Evolutionary conservation across 2,329 filamentous ascomycete genomes (phyloP).

Genomic region (Chrysoporthe deuterocubensis): DNA sequence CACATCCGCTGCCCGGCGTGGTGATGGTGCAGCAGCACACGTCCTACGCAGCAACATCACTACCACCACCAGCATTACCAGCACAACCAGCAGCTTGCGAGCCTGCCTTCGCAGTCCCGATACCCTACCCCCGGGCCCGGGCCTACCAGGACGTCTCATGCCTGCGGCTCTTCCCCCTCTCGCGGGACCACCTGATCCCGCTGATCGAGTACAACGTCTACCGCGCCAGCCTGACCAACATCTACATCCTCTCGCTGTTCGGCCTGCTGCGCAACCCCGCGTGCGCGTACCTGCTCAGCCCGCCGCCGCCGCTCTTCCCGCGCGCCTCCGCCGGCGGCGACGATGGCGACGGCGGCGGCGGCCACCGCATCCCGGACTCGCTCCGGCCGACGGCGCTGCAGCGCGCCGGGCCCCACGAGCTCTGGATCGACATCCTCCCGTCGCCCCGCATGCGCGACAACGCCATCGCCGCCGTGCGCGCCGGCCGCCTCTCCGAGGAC

Average conservation of each 20-base stretch:
- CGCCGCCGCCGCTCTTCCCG: slow-evolving; percentile 31
- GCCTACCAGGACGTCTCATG: neutral
- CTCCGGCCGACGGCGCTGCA: slow-evolving; percentile 35
- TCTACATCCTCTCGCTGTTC: slow-evolving; percentile 36
- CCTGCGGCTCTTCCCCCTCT: slow-evolving; percentile 32
- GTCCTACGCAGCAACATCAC: neutral
- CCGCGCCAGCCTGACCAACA: slow-evolving; percentile 41
- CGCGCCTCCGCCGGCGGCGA: slow-evolving; percentile 15
- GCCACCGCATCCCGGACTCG: slow-evolving; percentile 29
- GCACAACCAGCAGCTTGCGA: neutral
- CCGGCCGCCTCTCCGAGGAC: slow-evolving; percentile 26
- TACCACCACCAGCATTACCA: neutral
- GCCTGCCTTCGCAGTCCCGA: neutral
- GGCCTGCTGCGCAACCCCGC: slow-evolving; percentile 29
- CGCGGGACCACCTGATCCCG: slow-evolving; percentile 39
- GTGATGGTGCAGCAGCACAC: neutral
- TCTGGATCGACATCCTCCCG: slow-evolving; percentile 34
- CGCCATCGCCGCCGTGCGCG: slow-evolving; percentile 26
- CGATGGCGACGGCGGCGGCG: neutral
- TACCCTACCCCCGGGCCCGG: neutral
- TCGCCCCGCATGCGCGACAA: slow-evolving; percentile 33
- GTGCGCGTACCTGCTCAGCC: slow-evolving; percentile 22
- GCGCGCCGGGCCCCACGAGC: slow-evolving; percentile 32
- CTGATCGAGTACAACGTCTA: slow-evolving; percentile 45
- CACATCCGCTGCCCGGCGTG: neutral